phyloP scores from a whole-genome alignment of 345 rosid species.

The Orychophragmus violaceus region DNA sequence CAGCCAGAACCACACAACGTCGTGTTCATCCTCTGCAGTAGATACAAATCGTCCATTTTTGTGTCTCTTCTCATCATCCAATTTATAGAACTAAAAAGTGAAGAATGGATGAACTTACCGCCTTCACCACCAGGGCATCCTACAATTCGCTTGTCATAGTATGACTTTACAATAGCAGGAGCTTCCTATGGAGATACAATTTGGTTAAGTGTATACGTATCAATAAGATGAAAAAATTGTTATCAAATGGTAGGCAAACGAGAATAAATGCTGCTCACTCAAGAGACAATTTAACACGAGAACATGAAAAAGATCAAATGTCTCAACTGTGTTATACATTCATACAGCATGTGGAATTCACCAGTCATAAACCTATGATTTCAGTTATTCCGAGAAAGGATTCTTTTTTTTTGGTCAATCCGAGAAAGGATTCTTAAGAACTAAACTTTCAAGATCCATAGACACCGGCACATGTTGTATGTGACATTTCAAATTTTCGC shows the following conservation, averaged over 20 bases:
- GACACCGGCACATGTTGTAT: not conserved
- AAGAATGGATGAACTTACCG: slow-evolving; percentile 29
- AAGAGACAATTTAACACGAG: not conserved
- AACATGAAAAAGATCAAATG: not conserved
- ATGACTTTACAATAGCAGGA: slow-evolving; percentile 49
- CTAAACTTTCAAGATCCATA: not conserved
- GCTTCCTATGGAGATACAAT: slow-evolving; percentile 31
- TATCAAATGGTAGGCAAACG: not conserved
- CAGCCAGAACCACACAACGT: slow-evolving; percentile 98
- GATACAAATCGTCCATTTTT: not conserved
- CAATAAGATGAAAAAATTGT: not conserved
- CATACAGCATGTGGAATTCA: not conserved
- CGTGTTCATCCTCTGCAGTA: slow-evolving; percentile 82
- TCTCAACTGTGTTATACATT: not conserved
- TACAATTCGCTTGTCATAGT: slow-evolving; percentile 51
- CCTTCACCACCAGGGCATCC: slow-evolving; percentile 70
- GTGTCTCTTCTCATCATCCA: not conserved
- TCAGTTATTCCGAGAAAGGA: not conserved
- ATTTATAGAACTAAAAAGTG: not conserved
- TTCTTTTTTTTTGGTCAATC: not conserved
- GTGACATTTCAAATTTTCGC: not conserved
- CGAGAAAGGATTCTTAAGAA: not conserved
- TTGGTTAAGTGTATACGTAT: not conserved
- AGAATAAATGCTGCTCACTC: not conserved
- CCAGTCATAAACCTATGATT: not conserved